Conservation (phyloP, 2,329 filamentous ascomycete species). For the Colletotrichum musae region DNA sequence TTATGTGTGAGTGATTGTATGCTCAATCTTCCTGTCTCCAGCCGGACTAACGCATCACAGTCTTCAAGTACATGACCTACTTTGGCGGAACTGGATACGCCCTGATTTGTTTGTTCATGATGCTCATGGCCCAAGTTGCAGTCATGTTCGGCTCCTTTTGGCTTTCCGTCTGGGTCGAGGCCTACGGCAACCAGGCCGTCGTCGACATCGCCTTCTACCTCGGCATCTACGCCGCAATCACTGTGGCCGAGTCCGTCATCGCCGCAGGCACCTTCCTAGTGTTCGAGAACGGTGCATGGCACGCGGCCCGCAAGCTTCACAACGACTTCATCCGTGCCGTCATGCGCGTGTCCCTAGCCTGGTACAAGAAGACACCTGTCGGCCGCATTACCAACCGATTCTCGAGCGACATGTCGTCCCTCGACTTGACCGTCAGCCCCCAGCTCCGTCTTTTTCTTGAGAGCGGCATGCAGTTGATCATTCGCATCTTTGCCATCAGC, state of each 20-base stretch:
- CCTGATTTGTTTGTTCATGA: constrained; percentile 54
- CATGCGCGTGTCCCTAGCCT: constrained; percentile 68
- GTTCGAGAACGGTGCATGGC: constrained; percentile 70
- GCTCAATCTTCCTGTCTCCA: no score
- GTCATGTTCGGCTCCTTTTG: constrained; percentile 62
- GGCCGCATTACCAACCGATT: constrained; percentile 70
- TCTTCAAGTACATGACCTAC: constrained; percentile 66
- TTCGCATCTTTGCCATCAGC: constrained; percentile 63
- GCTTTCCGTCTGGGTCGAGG: constrained; percentile 69
- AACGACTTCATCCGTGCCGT: constrained; percentile 66
- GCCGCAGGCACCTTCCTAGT: constrained; percentile 59
- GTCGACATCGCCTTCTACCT: constrained; percentile 66
- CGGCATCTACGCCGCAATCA: constrained; percentile 64
- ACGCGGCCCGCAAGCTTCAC: constrained; percentile 68
- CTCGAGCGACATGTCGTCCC: constrained; percentile 69
- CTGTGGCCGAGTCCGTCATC: constrained; percentile 58
- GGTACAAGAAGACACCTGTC: constrained; percentile 69
- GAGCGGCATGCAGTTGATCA: constrained; percentile 57
- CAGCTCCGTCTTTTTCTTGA: constrained; percentile 62
- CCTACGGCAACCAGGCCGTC: constrained; percentile 59
- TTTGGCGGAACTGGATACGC: constrained; percentile 64
- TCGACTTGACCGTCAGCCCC: constrained; percentile 63
- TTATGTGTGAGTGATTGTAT: constrained; percentile 56
- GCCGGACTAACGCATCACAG: constrained; percentile 45
- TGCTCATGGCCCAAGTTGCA: constrained; percentile 58